phyloP scores from a whole-genome alignment of 352 stramenopile genomes.

The Vaucheria bursata region DNA sequence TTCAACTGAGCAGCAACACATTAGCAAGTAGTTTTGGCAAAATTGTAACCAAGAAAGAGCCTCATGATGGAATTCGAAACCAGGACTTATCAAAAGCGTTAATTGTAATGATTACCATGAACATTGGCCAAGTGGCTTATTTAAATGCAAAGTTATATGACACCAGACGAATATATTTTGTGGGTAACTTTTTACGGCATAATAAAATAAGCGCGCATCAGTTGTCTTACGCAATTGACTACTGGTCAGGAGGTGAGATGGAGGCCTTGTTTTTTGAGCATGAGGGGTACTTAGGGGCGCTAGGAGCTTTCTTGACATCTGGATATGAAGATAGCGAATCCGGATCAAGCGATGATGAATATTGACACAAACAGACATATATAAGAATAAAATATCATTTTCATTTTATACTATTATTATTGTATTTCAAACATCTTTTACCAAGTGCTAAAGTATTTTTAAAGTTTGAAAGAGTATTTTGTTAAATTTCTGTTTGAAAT shows the following conservation, averaged over 20 bases:
- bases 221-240: slow-evolving; percentile 91
- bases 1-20: slow-evolving; percentile 69
- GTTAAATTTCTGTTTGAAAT: too few species aligned
- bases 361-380: not conserved
- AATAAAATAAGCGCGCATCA: slow-evolving; percentile 86
- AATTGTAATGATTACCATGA: slow-evolving; percentile 98
- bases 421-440: too few species aligned
- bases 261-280: slow-evolving; percentile 84
- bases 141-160: slow-evolving; percentile 94
- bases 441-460: too few species aligned
- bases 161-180: slow-evolving; percentile 91
- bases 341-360: slow-evolving; percentile 30
- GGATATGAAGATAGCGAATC: slow-evolving; percentile 25
- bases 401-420: too few species aligned
- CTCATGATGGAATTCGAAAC: slow-evolving; percentile 67
- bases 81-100: slow-evolving; percentile 89
- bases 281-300: slow-evolving; percentile 92
- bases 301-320: slow-evolving; percentile 86
- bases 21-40: slow-evolving; percentile 97
- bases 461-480: too few species aligned
- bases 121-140: slow-evolving; percentile 94
- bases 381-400: too few species aligned
- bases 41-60: slow-evolving; percentile 67
- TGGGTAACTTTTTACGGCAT: slow-evolving; percentile 93
- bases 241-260: slow-evolving; percentile 90